Base-by-base conservation (phyloP, 139 green algal species). In the Pleodorina starrii region DNA sequence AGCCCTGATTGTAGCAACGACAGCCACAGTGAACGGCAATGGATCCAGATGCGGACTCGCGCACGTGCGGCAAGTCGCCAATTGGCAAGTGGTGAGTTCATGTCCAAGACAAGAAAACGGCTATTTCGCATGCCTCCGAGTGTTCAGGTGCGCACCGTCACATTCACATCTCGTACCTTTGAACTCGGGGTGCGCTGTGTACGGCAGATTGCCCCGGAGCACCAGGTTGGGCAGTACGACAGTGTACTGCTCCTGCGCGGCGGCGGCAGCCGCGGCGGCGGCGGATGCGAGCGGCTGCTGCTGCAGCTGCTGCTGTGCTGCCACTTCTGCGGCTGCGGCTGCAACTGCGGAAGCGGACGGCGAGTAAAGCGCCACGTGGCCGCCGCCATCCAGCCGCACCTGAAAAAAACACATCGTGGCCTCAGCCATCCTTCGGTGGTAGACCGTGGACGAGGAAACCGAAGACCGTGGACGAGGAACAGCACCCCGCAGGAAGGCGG, bases 171-270 rank as follows among this genome's bases (percentile, higher is more conserved):
- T n/a, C 72, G 35, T 27, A 60, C 89, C 69, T 60, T 35, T 44
- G 51, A 90, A 66, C 69, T 69, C 84, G 2, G 46, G 32, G 48
- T 46, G 29, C 6, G 66, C 68, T 2, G 76, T 68, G 50, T 69
- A 42, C 42, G 69, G 44, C 32, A 89, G 66, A 43, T 54, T 48
- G 25, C 86, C 77, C 5, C 54, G 23, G 32, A 93, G 51, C 68
- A 93, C 59, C 46, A 93, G 87, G 50, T 35, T 46, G 40, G 89
- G 87, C 44, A 92, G 76, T 59, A 32, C 32, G 2, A 92, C 25
- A 5, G 9, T 43, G 84, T 92, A 90, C 14, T 19, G 6, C 60
- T 92, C 89, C 32, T 43, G 38, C 32, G 19, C 46, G 2, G 63
- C 43, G 9, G 42, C 40, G 12, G 59, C 27, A 1, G 32, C 42